Evolutionary conservation across 2,329 filamentous ascomycete genomes (phyloP), one percentile per base, ranked within the genome.

Genomic region (Pseudohalonectria lignicola): DNA sequence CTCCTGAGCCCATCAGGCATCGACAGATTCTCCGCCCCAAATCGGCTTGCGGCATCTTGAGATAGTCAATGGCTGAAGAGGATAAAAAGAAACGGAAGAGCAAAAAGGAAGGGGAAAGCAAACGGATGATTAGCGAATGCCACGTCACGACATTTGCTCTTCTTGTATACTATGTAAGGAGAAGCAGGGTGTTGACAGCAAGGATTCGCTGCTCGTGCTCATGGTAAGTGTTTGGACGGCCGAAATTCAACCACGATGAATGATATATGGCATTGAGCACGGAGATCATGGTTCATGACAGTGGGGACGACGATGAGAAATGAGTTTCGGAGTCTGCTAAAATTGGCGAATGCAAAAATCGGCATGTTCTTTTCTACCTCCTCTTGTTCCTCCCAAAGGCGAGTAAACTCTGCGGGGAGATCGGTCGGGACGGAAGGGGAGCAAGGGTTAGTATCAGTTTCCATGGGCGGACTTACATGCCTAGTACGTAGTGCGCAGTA

Each of bases 21-120:
- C n/a, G n/a, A n/a, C n/a, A n/a, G n/a, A n/a, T n/a, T n/a, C n/a
- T n/a, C n/a, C n/a, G n/a, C n/a, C n/a, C n/a, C n/a, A n/a, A n/a
- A n/a, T n/a, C n/a, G n/a, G n/a, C n/a, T n/a, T n/a, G n/a, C n/a
- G n/a, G n/a, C n/a, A n/a, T n/a, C n/a, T n/a, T n/a, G n/a, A n/a
- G n/a, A n/a, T n/a, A n/a, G n/a, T n/a, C n/a, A n/a, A n/a, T n/a
- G n/a, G 23, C 23, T 26, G 7, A 12, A 26, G 7, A 16, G 15
- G 25, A 17, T 4, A 29, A 23, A 26, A 36, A 26, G 13, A 17
- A 25, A 35, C 31, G 16, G 16, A 33, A 33, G 10, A 33, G 16
- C 15, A 16, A 31, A 31, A 20, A 33, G 13, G 13, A 15, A 17
- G 43, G 45, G 23, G n/a, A n/a, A n/a, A n/a, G n/a, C n/a, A n/a